Conservation (phyloP, 225 moss, liverwort and hornwort species). For the Pseudoscleropodium purum region DNA sequence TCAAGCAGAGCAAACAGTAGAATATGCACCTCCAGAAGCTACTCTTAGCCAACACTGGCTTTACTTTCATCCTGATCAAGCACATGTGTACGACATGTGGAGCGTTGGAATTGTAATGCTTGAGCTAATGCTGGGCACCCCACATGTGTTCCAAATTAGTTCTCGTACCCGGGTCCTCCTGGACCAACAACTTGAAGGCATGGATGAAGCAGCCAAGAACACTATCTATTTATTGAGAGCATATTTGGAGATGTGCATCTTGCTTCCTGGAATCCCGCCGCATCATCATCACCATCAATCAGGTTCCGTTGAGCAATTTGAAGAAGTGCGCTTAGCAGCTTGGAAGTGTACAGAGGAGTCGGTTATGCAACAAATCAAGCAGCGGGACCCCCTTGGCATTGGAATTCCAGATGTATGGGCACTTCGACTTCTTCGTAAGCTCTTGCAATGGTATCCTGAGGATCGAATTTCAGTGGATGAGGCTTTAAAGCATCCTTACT, state of each 20-base stretch:
- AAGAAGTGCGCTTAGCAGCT: conserved; percentile 61
- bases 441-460: conserved; percentile 79
- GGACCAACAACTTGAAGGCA: conserved; percentile 63
- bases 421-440: conserved; percentile 58
- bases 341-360: conserved; percentile 83
- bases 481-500: conserved; percentile 64
- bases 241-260: conserved; percentile 80
- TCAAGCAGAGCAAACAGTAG: conserved; percentile 62
- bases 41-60: conserved; percentile 72
- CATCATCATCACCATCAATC: conserved; percentile 49
- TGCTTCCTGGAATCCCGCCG: conserved; percentile 61
- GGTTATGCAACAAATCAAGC: conserved; percentile 65
- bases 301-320: conserved; percentile 46
- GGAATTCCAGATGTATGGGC: conserved; percentile 81
- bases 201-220: conserved; percentile 61
- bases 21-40: conserved; percentile 83
- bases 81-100: conserved; percentile 77
- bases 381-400: conserved; percentile 65
- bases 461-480: conserved; percentile 70
- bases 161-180: conserved; percentile 57
- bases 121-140: conserved; percentile 72
- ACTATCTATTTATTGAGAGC: conserved; percentile 71
- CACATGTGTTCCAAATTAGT: conserved; percentile 82
- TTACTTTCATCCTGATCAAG: conserved; percentile 66
- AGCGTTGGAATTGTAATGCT: conserved; percentile 82